phyloP scores from a whole-genome alignment of 2,329 filamentous ascomycete species.

The Clarireedia paspali region DNA sequence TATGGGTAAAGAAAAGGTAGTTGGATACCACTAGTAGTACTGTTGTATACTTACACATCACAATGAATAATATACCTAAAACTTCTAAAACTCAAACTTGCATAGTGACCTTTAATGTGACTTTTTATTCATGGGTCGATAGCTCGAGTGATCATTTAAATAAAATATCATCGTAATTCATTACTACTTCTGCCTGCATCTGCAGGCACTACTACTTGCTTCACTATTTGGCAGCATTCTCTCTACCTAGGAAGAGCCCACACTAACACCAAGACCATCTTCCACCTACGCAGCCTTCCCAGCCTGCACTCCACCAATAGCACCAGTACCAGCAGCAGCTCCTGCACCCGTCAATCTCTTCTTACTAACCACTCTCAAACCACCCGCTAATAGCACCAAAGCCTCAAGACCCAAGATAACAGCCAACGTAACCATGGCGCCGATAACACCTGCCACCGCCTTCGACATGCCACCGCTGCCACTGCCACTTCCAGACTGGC shows the following conservation, averaged over 20 bases:
- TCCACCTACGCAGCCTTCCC: not conserved
- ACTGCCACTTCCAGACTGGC: conserved; percentile 9
- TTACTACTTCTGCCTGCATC: too few relatives aligned
- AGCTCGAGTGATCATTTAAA: not conserved
- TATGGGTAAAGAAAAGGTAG: not conserved
- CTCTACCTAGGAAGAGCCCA: too few relatives aligned
- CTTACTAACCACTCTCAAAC: conserved; percentile 52
- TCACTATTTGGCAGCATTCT: too few relatives aligned
- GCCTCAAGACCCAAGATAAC: conserved; percentile 52
- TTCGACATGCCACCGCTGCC: conserved; percentile 44
- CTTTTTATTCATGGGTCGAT: too few relatives aligned
- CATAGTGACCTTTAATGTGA: too few relatives aligned
- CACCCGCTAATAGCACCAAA: conserved; percentile 45
- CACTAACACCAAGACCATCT: too few relatives aligned
- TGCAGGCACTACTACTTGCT: not conserved
- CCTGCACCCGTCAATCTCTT: conserved; percentile 29
- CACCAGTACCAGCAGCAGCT: not conserved
- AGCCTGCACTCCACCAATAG: not conserved
- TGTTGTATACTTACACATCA: not conserved
- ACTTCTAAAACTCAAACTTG: too few relatives aligned
- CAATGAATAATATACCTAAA: not conserved
- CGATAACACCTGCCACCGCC: conserved; percentile 74
- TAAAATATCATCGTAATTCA: too few relatives aligned
- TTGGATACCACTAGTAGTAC: not conserved
- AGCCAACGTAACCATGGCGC: conserved; percentile 59